Base-by-base conservation (phyloP, 2,329 filamentous ascomycete species). In the Zasmidium citrigriseum region DNA sequence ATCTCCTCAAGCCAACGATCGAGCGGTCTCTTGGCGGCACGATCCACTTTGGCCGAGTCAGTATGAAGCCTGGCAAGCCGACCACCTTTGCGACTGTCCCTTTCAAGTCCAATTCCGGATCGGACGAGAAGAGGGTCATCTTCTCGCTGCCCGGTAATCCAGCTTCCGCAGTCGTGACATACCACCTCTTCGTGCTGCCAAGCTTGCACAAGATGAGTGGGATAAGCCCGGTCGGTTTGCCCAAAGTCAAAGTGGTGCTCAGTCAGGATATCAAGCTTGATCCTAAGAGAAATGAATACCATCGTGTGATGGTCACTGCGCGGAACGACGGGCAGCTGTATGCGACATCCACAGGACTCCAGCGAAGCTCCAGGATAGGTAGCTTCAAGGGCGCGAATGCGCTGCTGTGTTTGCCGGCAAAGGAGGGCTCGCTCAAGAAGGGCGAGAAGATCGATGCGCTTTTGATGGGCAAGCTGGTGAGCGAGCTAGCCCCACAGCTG, bases 21-120 rank as follows among this genome's bases (percentile, higher is more conserved):
- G 95, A 98, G 78, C 88, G 93, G 45, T 82, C 87, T 1, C 84
- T 99, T 1, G 91, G 92, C 57, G 95, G 95, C 7, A 95, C 88
- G 0, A 96, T 99, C 65, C 95, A 97, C 75, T 99, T 99, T 68
- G 95, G 95, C 22, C 89, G 95, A 2, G 95, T 99, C 2, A 85
- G 89, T 55, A 98, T 99, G 95, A 99, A 99, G 78, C 95, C 95
- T 0, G 95, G 95, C 3, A 99, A 98, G 76, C 95, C 95, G 1
- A 97, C 93, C 0, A 99, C 95, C 0, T 99, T 99, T 73, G 95
- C 95, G 2, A 97, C 91, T 0, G 83, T 98, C 0, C 87, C 90
- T 0, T 78, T 83, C 70, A 87, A 87, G 64, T 52, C 64, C 56
- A 70, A 73, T 48, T 59, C 67, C 14, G 85, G 86, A 20, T 78